Conservation (phyloP, 148 eudicot genomes). For the Beta vulgaris region DNA sequence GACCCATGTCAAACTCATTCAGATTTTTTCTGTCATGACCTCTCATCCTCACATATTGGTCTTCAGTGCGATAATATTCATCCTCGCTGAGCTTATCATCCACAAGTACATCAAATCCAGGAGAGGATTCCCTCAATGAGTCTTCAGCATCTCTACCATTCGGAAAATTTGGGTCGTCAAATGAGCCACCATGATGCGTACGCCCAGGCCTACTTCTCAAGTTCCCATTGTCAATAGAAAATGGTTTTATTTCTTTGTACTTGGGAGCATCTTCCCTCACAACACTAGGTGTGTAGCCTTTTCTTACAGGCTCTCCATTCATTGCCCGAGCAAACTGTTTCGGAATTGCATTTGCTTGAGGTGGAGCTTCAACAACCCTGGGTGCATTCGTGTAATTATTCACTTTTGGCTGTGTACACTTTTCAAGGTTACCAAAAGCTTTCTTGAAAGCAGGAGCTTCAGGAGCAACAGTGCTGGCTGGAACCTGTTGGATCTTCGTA, state of each 20-base stretch:
- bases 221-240: slow-evolving; percentile 41
- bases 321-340: slow-evolving; percentile 27
- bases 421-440: slow-evolving; percentile 48
- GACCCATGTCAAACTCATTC: slow-evolving; percentile 56
- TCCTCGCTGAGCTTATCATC: slow-evolving; percentile 65
- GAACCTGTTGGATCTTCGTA: slow-evolving; percentile 44
- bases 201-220: slow-evolving; percentile 37
- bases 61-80: slow-evolving; percentile 69
- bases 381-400: slow-evolving; percentile 29
- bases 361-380: slow-evolving; percentile 33
- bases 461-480: slow-evolving; percentile 31
- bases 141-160: slow-evolving; percentile 65
- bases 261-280: slow-evolving; percentile 37
- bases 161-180: slow-evolving; percentile 43
- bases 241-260: slow-evolving; percentile 28
- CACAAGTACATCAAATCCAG: slow-evolving; percentile 98
- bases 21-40: slow-evolving; percentile 44
- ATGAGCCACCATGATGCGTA: slow-evolving; percentile 35
- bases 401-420: slow-evolving; percentile 45
- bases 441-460: slow-evolving; percentile 47
- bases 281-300: slow-evolving; percentile 29
- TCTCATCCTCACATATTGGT: slow-evolving; percentile 46
- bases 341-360: slow-evolving; percentile 30
- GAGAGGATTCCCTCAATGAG: slow-evolving; percentile 77
- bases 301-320: slow-evolving; percentile 30